Base-by-base conservation (phyloP, 139 green algal species). In the Pycnococcus provasolii region DNA sequence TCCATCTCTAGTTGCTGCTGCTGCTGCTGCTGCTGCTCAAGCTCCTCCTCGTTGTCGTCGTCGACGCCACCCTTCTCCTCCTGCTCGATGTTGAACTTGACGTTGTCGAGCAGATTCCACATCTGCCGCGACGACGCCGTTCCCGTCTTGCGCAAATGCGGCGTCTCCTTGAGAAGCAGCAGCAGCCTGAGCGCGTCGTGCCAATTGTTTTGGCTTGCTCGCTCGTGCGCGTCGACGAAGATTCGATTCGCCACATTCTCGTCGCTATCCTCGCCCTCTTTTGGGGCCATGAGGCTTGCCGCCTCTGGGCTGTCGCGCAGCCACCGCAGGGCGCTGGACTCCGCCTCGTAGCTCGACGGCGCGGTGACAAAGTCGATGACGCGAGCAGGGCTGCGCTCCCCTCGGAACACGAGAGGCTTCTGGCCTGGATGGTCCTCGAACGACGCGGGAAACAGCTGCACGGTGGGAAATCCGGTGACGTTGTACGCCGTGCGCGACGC, bases 91-190 rank as follows among this genome's bases (percentile, higher is more conserved):
- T 71, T 53, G 6, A 55, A 40, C 64, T 71, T 71, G 3, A 43
- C 64, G 41, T 71, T 71, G 53, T 71, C 64, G 39, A 71, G 39
- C 40, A 71, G 42, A 48, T 71, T 71, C 64, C 64, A 71, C 51
- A 71, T 61, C 51, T n/a, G 15, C 51, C 37, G 51, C 13, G 51
- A 63, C 8, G 40, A 52, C 6, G 52, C 64, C 8, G 39, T 47
- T 8, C 51, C 51, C 26, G 64, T 71, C 4, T 42, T 53, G 9
- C 53, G 53, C 37, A 71, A 53, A 6, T n/a, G 15, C 13, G 52
- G 26, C 41, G 64, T 71, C 8, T 55, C 8, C 37, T 7, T 3
- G 7, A 71, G 37, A 41, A 40, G 46, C 52, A 53, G 37, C 2
- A 68, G 37, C 8, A 60, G 47, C 40, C 47, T 26, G 39, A 68